Conservation (phyloP, 1,139 yeast genomes). For the Kodamaea sp. region DNA sequence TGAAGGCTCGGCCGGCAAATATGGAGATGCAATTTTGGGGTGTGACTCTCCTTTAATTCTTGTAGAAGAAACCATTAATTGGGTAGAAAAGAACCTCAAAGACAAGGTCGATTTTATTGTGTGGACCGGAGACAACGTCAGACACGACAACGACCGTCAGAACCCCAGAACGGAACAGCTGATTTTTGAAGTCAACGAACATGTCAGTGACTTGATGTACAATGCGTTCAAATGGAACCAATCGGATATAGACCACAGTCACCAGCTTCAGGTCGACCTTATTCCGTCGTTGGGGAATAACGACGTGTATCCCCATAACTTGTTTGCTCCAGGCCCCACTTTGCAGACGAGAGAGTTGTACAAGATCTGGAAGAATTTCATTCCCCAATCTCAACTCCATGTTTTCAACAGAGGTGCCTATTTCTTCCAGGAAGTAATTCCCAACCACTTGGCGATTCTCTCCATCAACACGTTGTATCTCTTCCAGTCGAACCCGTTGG, state of each 20-base stretch:
- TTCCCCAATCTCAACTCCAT: conserved; percentile 80
- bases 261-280: conserved; percentile 49
- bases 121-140: conserved; percentile 89
- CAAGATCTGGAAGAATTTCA: conserved; percentile 68
- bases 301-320: conserved; percentile 86
- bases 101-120: conserved; percentile 82
- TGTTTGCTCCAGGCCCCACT: conserved; percentile 84
- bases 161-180: conserved; percentile 70
- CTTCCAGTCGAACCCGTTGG: conserved; percentile 76
- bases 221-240: conserved; percentile 48
- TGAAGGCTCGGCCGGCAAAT: conserved; percentile 55
- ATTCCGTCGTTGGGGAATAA: conserved; percentile 81
- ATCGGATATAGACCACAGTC: conserved; percentile 32
- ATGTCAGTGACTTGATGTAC: conserved; percentile 55
- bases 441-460: conserved; percentile 71
- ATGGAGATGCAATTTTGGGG: conserved; percentile 74
- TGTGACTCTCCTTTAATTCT: conserved; percentile 69
- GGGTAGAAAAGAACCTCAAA: conserved; percentile 62
- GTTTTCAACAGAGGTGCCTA: conserved; percentile 75
- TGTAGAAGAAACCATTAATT: conserved; percentile 62
- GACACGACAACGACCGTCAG: conserved; percentile 80
- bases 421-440: conserved; percentile 73
- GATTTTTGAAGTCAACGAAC: conserved; percentile 68
- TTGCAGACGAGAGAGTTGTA: conserved; percentile 76
- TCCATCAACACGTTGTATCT: conserved; percentile 77